Conservation (phyloP, 2,329 filamentous ascomycete species). For the Neospermospora avenae region DNA sequence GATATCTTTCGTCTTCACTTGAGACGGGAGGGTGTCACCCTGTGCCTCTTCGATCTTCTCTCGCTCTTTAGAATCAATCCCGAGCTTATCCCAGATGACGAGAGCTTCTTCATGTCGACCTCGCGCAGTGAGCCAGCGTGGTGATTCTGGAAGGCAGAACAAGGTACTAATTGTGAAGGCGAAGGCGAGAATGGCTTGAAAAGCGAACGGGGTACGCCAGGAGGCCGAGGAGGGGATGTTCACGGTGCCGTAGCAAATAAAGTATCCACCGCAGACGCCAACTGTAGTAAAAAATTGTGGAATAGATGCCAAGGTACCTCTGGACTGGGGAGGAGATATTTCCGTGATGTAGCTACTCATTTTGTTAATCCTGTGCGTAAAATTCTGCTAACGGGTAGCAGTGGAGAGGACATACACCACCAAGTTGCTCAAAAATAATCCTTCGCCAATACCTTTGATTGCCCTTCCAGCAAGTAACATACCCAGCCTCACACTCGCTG, state of each 20-base stretch:
- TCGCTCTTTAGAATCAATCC: constrained; percentile 25
- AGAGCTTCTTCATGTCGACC: constrained; percentile 46
- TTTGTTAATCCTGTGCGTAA: background rate
- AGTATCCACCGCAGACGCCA: constrained; percentile 54
- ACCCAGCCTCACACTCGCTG: constrained; percentile 42
- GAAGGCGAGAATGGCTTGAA: constrained; percentile 43
- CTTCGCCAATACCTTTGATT: constrained; percentile 57
- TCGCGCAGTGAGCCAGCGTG: constrained; percentile 53
- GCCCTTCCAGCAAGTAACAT: constrained; percentile 54
- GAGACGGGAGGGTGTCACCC: background rate
- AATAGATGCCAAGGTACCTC: constrained; percentile 49
- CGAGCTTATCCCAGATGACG: constrained; percentile 35
- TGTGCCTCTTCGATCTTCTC: constrained; percentile 26
- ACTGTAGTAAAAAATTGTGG: constrained; percentile 51
- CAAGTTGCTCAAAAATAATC: constrained; percentile 54
- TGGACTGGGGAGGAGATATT: constrained; percentile 49
- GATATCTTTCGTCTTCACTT: constrained; percentile 25
- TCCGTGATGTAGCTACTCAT: constrained; percentile 51
- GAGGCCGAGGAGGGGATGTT: constrained; percentile 45
- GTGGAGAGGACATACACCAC: constrained; percentile 40
- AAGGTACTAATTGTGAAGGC: constrained; percentile 39
- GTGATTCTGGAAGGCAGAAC: constrained; percentile 50
- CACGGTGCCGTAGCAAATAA: constrained; percentile 55
- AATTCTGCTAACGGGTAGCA: background rate
- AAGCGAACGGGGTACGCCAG: constrained; percentile 54